phyloP scores from a whole-genome alignment of 306 rosid genomes.

The Delonix regia region DNA sequence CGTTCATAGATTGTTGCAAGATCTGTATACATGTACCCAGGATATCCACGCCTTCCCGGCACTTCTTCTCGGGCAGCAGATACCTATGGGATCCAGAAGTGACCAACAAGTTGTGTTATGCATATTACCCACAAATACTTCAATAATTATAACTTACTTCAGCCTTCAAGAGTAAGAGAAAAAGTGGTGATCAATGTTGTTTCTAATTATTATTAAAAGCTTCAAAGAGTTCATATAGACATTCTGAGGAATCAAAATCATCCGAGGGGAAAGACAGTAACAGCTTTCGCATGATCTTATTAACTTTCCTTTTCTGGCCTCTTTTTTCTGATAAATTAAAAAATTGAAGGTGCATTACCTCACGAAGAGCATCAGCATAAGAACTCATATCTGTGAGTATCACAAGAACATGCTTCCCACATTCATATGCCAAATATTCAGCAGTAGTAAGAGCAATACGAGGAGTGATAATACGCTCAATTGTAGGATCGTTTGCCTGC shows the following conservation, averaged over 20 bases:
- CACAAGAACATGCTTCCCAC: slow-evolving; percentile 99
- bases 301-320: not conserved
- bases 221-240: slow-evolving; percentile 20
- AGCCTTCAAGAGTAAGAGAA: not conserved
- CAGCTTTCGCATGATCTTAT: not conserved
- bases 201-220: slow-evolving; percentile 1
- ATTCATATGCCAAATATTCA: slow-evolving; percentile 97
- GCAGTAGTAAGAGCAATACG: slow-evolving; percentile 99
- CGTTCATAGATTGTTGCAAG: slow-evolving; percentile 98
- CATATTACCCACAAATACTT: slow-evolving; percentile 1
- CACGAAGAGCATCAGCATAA: slow-evolving; percentile 99
- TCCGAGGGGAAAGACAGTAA: not conserved
- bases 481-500: slow-evolving; percentile 99
- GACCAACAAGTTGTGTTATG: slow-evolving; percentile 23
- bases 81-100: slow-evolving; percentile 61
- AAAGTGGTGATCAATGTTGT: not conserved
- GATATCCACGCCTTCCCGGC: slow-evolving; percentile 99
- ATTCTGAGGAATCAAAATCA: slow-evolving; percentile 10
- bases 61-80: slow-evolving; percentile 99
- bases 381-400: slow-evolving; percentile 99
- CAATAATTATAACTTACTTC: slow-evolving; percentile 12
- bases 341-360: slow-evolving; percentile 56
- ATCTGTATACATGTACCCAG: slow-evolving; percentile 99
- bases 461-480: slow-evolving; percentile 99
- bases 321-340: slow-evolving; percentile 7